Evolutionary conservation across 192 early-diverging fungal species (phyloP), one percentile per base, ranked within the genome.

Genomic region (Coemansia sp.): DNA sequence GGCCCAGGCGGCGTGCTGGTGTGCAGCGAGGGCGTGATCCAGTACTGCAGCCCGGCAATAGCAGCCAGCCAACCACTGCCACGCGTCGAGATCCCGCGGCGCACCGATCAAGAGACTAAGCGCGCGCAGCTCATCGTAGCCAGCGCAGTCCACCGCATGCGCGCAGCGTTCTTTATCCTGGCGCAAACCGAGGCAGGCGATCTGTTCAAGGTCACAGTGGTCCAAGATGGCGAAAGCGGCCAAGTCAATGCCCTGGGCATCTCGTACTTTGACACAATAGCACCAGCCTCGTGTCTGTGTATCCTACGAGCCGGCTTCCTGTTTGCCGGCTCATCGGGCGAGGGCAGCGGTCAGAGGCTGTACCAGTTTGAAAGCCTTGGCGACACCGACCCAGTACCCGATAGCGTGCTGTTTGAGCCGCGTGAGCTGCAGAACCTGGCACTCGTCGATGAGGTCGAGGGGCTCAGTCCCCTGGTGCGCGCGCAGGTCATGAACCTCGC

Each of bases 1-100:
- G 97, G 97, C 19, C 97, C 97, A 9, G 90, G 88, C 22, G 97
- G 97, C 42, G 97, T 99, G 17, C 68, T 99, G 15, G 97, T 98
- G 13, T 98, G 97, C 73, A 83, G 88, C 3, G 93, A 92, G 58
- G 87, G 92, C 37, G 84, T 74, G 20, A 89, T 99, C 25, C 85
- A 90, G 6, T 99, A 91, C 76, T 78, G 78, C 26, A 92, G 97
- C 64, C 83, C 84, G 52, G 83, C 81, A 30, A 43, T 27, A 35
- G 28, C 22, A 2, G 68, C 75, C 29, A 53, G 73, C 13, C 80
- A 82, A 26, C n/a, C n/a, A n/a, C n/a, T n/a, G n/a, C n/a, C n/a
- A n/a, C 77, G 82, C 5, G 81, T 92, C 2, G 83, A 88, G 26
- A 92, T 97, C 39, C 94, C 93, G 17, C 80, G 88, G 20, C 84